Base-by-base conservation (phyloP, 352 stramenopile genomes). In the Thalassiosira oceanica region DNA sequence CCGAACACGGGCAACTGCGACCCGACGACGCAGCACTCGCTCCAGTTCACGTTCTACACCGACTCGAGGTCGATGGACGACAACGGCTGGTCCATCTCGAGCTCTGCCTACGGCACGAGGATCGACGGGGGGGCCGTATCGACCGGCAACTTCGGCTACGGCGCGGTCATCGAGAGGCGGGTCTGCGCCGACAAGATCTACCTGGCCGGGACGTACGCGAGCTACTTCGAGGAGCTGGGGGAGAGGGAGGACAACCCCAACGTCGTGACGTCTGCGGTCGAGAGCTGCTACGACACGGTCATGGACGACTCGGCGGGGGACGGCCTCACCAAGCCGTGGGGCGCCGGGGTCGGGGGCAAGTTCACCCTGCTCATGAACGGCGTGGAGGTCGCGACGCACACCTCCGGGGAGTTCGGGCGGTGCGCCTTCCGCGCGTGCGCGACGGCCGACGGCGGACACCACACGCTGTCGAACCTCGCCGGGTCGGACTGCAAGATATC, bases 281-380 rank as follows among this genome's bases (percentile, higher is more conserved):
- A 60, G 28, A 42, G 16, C 10, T 70, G 60, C 31, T 70, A 50
- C 20, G 48, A 70, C 26, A 18, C 55, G 2, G 35, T 46, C 27
- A 21, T 70, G 21, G 24, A 54, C 23, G 60, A 70, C 26, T 41
- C 42, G 11, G 50, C 39, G 18, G 60, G 60, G 18, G 60, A 70
- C 33, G 60, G 60, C 21, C 27, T 70, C 24, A 55, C 60, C 13
- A 16, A 20, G 7, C 48, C 60, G 8, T 33, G 52, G 10, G 26
- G 21, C 23, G 35, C 11, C 0, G 60, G 60, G 3, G 20, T 28
- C 7, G 28, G 48, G 2, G 60, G 60, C 4, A 41, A 48, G 37
- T 70, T 58, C 20, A 15, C 37, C 2, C 48, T 70, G 13, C 11
- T 31, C 5, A 18, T 44, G 13, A 39, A 70, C 37, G 49, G 50